Conservation (phyloP, 495 filamentous ascomycete species). For the Penicillium lagena region DNA sequence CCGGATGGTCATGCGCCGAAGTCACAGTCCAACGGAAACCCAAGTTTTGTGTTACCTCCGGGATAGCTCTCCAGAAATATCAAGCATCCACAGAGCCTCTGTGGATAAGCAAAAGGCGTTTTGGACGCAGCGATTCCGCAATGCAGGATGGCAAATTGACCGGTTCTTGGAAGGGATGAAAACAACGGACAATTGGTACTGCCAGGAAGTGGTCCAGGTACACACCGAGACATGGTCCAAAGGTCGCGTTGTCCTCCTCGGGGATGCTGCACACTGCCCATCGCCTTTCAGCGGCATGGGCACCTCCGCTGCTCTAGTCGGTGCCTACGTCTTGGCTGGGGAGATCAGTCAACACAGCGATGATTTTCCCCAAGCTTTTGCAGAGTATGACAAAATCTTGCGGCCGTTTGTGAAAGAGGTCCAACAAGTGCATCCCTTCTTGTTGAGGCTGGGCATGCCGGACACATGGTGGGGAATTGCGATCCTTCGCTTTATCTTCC, state of each 20-base stretch:
- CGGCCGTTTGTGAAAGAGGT: constrained; percentile 23
- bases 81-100: constrained; percentile 5
- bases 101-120: constrained; percentile 21
- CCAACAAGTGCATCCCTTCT: constrained; percentile 14
- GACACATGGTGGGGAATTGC: constrained; percentile 17
- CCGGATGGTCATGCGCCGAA: constrained; percentile 19
- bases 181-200: constrained; percentile 43
- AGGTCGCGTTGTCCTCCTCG: constrained; percentile 45
- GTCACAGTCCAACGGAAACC: constrained; percentile 11
- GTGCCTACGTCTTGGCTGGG: constrained; percentile 49
- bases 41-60: constrained; percentile 18
- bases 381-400: constrained; percentile 18
- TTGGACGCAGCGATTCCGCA: constrained; percentile 23
- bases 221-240: constrained; percentile 36
- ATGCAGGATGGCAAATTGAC: constrained; percentile 39
- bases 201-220: constrained; percentile 32
- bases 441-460: constrained; percentile 11
- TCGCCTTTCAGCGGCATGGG: constrained; percentile 45
- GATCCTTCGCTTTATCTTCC: constrained; percentile 14
- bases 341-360: constrained; percentile 29
- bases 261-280: constrained; percentile 50
- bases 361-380: constrained; percentile 18
- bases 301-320: constrained; percentile 36
- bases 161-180: constrained; percentile 36
- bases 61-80: constrained; percentile 11